A percentile compares a stretch with the other conserved stretches of the same genome.
Conservation (phyloP, 768 basidiomycete species). For the Psilocybe cyanescens region DNA sequence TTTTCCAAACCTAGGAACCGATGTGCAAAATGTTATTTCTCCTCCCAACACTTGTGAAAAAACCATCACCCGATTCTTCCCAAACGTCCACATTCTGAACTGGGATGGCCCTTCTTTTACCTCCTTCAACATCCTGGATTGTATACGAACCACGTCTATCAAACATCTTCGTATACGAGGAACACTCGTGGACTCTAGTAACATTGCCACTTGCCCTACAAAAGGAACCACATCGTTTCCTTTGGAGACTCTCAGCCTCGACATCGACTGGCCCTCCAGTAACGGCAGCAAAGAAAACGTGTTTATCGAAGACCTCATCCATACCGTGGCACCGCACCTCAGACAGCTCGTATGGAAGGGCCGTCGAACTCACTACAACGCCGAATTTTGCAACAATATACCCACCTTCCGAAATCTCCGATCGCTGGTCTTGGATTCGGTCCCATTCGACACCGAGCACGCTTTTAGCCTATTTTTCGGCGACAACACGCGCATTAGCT, state of each 20-base stretch:
- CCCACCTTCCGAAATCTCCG: constrained; percentile 23
- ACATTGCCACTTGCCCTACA: neutral
- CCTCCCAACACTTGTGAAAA: constrained; percentile 4
- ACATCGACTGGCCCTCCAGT: neutral
- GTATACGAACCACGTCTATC: constrained; percentile 20
- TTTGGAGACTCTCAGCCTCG: constrained; percentile 5
- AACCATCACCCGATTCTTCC: constrained; percentile 17
- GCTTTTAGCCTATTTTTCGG: constrained; percentile 13
- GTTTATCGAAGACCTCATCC: neutral
- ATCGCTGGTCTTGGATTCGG: constrained; percentile 20
- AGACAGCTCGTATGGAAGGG: constrained; percentile 26
- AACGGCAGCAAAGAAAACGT: neutral
- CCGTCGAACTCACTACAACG: constrained; percentile 4
- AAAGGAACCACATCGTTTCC: neutral
- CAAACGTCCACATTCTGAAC: constrained; percentile 31
- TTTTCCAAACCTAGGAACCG: neutral
- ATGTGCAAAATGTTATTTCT: too few relatives aligned
- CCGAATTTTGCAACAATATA: neutral
- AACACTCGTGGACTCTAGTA: constrained; percentile 2
- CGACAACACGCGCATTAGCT: constrained; percentile 11
- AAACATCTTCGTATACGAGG: constrained; percentile 29
- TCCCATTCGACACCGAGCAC: constrained; percentile 1
- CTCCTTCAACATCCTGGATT: constrained; percentile 15
- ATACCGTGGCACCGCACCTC: neutral
- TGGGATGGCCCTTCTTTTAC: constrained; percentile 24